phyloP scores from a whole-genome alignment of 2,329 filamentous ascomycete species.

The Colletotrichum sp. region DNA sequence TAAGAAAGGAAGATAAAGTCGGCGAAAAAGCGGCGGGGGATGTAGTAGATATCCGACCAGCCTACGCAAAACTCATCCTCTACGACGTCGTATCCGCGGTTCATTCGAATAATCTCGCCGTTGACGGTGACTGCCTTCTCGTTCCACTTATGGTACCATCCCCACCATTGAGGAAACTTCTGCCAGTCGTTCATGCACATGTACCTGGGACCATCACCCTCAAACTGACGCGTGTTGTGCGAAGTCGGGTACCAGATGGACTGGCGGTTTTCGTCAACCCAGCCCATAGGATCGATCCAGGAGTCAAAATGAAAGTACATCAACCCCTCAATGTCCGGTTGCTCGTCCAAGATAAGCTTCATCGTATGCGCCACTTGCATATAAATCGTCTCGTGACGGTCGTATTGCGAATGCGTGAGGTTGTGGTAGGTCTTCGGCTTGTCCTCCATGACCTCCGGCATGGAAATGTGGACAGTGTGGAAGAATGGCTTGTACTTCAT shows the following conservation, averaged over 20 bases:
- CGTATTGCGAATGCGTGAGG: constrained; percentile 30
- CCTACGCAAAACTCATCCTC: constrained; percentile 31
- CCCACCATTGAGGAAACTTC: constrained; percentile 25
- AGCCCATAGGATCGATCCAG: constrained; percentile 34
- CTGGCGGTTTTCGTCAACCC: constrained; percentile 25
- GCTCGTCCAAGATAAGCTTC: constrained; percentile 29
- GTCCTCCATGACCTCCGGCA: constrained; percentile 23
- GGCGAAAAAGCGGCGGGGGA: constrained; percentile 34
- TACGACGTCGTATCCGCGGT: background rate
- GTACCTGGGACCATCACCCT: constrained; percentile 22
- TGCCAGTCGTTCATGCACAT: constrained; percentile 25
- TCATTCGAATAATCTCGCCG: constrained; percentile 8
- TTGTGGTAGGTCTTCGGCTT: constrained; percentile 23
- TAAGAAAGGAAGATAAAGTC: constrained; percentile 32
- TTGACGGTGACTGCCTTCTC: constrained; percentile 18
- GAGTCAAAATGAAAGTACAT: constrained; percentile 37
- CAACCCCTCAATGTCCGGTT: constrained; percentile 29
- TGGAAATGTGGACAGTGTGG: constrained; percentile 30
- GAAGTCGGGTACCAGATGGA: constrained; percentile 31
- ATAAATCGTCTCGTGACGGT: constrained; percentile 23
- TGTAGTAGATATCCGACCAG: constrained; percentile 38
- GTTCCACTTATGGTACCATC: constrained; percentile 20
- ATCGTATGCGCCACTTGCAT: constrained; percentile 31
- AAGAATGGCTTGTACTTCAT: constrained; percentile 34
- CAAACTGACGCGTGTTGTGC: constrained; percentile 9